Conservation (phyloP, 2,329 filamentous ascomycete genomes). For the Cadophora sp. region DNA sequence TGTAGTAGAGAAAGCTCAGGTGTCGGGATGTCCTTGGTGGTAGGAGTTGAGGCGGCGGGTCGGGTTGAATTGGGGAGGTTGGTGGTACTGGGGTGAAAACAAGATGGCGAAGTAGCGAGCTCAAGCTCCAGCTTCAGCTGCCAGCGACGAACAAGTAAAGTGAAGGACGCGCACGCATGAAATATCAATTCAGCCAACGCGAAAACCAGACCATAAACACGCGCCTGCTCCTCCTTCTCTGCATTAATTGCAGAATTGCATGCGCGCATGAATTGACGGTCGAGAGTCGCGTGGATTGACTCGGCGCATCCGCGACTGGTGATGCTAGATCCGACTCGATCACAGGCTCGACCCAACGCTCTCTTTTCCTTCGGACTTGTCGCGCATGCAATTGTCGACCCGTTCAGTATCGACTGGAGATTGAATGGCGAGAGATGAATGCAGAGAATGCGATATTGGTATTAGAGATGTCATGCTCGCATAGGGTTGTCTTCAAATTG, state of each 20-base stretch:
- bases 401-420: not conserved
- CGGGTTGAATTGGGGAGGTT: slow-evolving; percentile 23
- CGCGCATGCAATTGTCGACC: slow-evolving; percentile 21
- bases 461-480: slow-evolving; percentile 36
- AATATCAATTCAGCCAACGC: slow-evolving; percentile 16
- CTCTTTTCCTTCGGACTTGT: not conserved
- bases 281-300: slow-evolving; percentile 2
- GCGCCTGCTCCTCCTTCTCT: not conserved
- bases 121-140: not conserved
- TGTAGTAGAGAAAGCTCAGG: slow-evolving; percentile 18
- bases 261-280: slow-evolving; percentile 14
- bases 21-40: slow-evolving; percentile 12
- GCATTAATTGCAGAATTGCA: slow-evolving; percentile 1
- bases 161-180: not conserved
- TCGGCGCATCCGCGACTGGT: slow-evolving; percentile 10
- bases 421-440: slow-evolving; percentile 13
- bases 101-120: slow-evolving; percentile 24
- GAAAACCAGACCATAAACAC: not conserved
- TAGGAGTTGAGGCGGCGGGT: slow-evolving; percentile 15
- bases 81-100: slow-evolving; percentile 28
- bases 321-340: not conserved
- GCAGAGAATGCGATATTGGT: slow-evolving; percentile 20
- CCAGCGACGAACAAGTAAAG: slow-evolving; percentile 1
- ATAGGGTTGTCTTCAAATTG: slow-evolving; percentile 27
- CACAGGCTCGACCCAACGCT: slow-evolving; percentile 3